A percentile compares a stretch with the other conserved stretches of the same genome.
phyloP scores from a whole-genome alignment of 768 basidiomycete species.

The Dentipellis sp. region DNA sequence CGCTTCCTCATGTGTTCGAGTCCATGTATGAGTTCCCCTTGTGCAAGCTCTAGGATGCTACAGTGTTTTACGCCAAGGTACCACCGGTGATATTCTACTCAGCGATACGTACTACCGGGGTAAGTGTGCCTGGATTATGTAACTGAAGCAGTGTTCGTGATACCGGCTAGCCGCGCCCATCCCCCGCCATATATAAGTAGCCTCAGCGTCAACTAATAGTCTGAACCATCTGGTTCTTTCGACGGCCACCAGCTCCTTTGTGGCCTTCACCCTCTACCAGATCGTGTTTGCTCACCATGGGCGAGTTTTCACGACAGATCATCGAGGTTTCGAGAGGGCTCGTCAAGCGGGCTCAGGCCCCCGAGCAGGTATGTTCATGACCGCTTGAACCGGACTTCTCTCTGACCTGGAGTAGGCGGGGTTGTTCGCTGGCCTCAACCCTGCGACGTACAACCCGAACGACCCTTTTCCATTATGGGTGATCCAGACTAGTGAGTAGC shows the following conservation, averaged over 20 bases:
- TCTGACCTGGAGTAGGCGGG: slow-evolving; percentile 43
- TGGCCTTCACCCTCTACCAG: not conserved
- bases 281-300: slow-evolving; percentile 29
- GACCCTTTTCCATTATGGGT: slow-evolving; percentile 76
- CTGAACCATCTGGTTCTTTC: not conserved
- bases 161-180: not conserved
- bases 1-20: not conserved
- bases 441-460: slow-evolving; percentile 42
- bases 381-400: not conserved
- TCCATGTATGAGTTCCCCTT: not conserved
- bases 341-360: slow-evolving; percentile 34
- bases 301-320: slow-evolving; percentile 33
- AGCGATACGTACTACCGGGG: not conserved
- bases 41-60: too few relatives aligned
- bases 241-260: not conserved
- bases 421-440: slow-evolving; percentile 70
- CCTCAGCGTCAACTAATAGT: not conserved
- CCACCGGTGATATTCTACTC: too few relatives aligned
- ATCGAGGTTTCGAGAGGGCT: slow-evolving; percentile 19
- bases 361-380: slow-evolving; percentile 9
- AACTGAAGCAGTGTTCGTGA: not conserved
- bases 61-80: too few relatives aligned
- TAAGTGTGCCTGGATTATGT: not conserved
- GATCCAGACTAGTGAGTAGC: slow-evolving; percentile 56
- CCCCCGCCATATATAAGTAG: not conserved